Conservation (phyloP, 2,329 filamentous ascomycete species). For the Setomelanomma holmii region DNA sequence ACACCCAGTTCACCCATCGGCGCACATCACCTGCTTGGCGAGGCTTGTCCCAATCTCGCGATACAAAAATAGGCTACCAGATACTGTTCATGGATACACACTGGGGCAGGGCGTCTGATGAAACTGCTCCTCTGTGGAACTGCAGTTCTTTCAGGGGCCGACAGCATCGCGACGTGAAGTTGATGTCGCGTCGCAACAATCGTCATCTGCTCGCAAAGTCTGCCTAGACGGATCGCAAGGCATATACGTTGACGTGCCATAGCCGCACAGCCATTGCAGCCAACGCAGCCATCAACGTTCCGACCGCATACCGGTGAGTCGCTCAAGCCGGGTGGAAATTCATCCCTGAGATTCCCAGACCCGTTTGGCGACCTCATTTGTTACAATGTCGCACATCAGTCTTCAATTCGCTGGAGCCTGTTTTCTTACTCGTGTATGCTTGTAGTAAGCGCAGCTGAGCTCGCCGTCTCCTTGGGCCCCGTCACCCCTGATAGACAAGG, state of each 20-base stretch:
- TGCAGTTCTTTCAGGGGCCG: slow-evolving; percentile 6
- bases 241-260: slow-evolving; percentile 29
- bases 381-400: slow-evolving; percentile 8
- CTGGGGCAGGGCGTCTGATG: slow-evolving; percentile 21
- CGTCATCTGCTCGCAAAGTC: slow-evolving; percentile 26
- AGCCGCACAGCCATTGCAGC: slow-evolving; percentile 27
- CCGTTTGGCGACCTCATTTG: slow-evolving; percentile 13
- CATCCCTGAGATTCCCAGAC: slow-evolving; percentile 21
- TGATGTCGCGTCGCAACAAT: neutral
- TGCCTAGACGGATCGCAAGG: slow-evolving; percentile 29
- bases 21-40: slow-evolving; percentile 30
- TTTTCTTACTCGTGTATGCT: slow-evolving; percentile 31
- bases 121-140: slow-evolving; percentile 24
- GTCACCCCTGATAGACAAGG: slow-evolving; percentile 31
- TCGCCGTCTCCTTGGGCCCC: slow-evolving; percentile 17
- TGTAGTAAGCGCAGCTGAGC: slow-evolving; percentile 36
- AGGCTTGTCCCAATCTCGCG: slow-evolving; percentile 33
- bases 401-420: slow-evolving; percentile 28
- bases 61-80: slow-evolving; percentile 38
- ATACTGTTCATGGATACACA: slow-evolving; percentile 14
- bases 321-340: slow-evolving; percentile 15
- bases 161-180: neutral
- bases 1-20: slow-evolving; percentile 19
- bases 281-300: slow-evolving; percentile 21
- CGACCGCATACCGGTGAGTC: slow-evolving; percentile 38